A percentile compares a stretch with the other conserved stretches of the same genome.
phyloP scores from a whole-genome alignment of 139 green algal genomes.

The Pycnococcus provasolii region DNA sequence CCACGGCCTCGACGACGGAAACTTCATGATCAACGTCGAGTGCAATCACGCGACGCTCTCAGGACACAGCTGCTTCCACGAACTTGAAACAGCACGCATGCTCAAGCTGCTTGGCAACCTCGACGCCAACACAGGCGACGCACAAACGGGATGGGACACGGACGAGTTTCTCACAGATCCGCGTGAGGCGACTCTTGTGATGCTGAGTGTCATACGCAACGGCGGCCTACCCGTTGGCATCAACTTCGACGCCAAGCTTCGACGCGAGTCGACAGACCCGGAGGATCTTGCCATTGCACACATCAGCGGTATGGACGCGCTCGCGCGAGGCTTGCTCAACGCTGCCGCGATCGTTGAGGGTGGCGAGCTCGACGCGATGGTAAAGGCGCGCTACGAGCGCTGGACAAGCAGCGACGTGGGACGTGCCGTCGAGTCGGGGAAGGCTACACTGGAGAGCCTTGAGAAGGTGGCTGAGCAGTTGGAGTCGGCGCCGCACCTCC shows the following conservation, averaged over 20 bases:
- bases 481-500: no score
- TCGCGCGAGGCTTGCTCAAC: constrained; percentile 52
- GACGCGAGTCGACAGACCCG: constrained; percentile 43
- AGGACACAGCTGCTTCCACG: constrained; percentile 35
- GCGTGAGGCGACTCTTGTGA: constrained; percentile 38
- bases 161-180: constrained; percentile 61
- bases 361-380: constrained; percentile 15
- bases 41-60: constrained; percentile 71
- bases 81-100: constrained; percentile 39
- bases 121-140: constrained; percentile 59
- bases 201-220: constrained; percentile 34
- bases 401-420: constrained; percentile 1
- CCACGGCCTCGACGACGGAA: constrained; percentile 37
- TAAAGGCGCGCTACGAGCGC: constrained; percentile 20
- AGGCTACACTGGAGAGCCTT: not conserved
- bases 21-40: constrained; percentile 69
- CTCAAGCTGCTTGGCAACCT: constrained; percentile 49
- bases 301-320: constrained; percentile 54
- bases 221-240: constrained; percentile 50
- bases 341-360: constrained; percentile 43
- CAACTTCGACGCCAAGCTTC: constrained; percentile 70
- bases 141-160: constrained; percentile 61
- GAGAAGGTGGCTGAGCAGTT: not conserved
- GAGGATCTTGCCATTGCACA: constrained; percentile 55
- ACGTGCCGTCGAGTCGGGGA: not conserved